Percentiles rank a stretch among this genome's conserved stretches.
Conservation (phyloP, 78 protist genomes). For the Planoprotostelium fungivorum region DNA sequence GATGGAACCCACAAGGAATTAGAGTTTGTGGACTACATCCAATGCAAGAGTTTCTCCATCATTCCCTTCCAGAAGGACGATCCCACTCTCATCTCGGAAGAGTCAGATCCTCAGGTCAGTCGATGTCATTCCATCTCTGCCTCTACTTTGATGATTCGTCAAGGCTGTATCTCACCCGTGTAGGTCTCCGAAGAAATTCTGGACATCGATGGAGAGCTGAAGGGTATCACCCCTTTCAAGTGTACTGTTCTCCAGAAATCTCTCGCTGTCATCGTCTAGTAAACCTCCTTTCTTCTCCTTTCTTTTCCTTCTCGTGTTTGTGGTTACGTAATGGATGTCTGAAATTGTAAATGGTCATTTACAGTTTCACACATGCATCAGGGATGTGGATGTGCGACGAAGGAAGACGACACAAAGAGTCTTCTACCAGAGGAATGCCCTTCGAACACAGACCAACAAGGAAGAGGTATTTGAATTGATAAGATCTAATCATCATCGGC, state of each 20-base stretch:
- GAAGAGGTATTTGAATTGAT: neutral
- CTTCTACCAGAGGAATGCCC: neutral
- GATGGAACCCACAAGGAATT: conserved; percentile 55
- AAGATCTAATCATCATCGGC: neutral
- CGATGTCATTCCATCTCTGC: too few species aligned
- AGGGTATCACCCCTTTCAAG: conserved; percentile 45
- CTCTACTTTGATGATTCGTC: too few species aligned
- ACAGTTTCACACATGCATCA: too few species aligned
- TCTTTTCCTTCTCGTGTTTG: too few species aligned
- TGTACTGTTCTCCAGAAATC: conserved; percentile 49
- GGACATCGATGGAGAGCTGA: conserved; percentile 55
- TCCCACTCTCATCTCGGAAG: neutral
- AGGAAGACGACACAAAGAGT: too few species aligned
- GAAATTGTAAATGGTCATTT: too few species aligned
- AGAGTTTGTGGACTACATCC: conserved; percentile 49
- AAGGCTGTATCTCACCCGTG: too few species aligned
- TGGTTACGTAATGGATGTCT: too few species aligned
- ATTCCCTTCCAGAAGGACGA: conserved; percentile 58
- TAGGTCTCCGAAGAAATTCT: conserved; percentile 65
- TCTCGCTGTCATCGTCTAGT: too few species aligned
- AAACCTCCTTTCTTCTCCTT: too few species aligned
- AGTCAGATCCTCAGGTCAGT: neutral
- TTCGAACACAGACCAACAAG: neutral
- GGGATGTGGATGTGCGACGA: too few species aligned
- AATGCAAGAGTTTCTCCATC: conserved; percentile 41